Evolutionary conservation across 441 rosid genomes (phyloP), one percentile per base, ranked within the genome.

Genomic region (Bocquillonia castaneifolia): DNA sequence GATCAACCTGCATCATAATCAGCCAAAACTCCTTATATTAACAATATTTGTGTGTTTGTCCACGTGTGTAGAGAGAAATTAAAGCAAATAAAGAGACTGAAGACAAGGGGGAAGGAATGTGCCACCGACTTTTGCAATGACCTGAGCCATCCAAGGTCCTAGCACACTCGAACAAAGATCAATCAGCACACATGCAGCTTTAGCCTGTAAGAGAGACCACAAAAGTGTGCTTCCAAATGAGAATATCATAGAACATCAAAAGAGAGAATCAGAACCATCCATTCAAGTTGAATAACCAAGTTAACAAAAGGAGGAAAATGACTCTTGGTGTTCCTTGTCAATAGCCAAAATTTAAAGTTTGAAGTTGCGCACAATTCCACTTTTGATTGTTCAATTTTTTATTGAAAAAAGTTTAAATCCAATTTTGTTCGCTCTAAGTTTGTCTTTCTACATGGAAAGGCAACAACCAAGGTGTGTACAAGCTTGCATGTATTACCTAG

Each of bases 141-240:
- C 85, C 68, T 82, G 84, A 71, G 80, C 73, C 75, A 84, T 76
- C 97, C 97, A 91, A 70, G 97, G 89, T 25, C 92, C 90, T 66
- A 91, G 79, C 65, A 83, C 85, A 37, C 88, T 80, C 55, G 89
- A 84, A 77, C 97, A 88, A 34, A 91, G 82, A 79, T 91, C 97
- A 74, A 91, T 83, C 62, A 91, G 76, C 74, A 91, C 77, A 74
- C 97, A 88, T 63, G 97, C 94, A 66, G 92, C 94, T 83, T 88
- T 91, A 59, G 88, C 92, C 97, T 91, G 88, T 66, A 64, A 63
- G 80, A 76, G 66, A 68, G 62, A 45, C 34, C 53, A 66, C 50
- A 68, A 69, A 63, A 59, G 67, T 64, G 68, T 47, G 50, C 32
- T 69, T 61, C 68, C 22, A 59, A 17, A 59, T 54, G 22, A 71